Evolutionary conservation across 495 filamentous ascomycete genomes (phyloP), one percentile per base, ranked within the genome.

Genomic region (Daldinia grandis): DNA sequence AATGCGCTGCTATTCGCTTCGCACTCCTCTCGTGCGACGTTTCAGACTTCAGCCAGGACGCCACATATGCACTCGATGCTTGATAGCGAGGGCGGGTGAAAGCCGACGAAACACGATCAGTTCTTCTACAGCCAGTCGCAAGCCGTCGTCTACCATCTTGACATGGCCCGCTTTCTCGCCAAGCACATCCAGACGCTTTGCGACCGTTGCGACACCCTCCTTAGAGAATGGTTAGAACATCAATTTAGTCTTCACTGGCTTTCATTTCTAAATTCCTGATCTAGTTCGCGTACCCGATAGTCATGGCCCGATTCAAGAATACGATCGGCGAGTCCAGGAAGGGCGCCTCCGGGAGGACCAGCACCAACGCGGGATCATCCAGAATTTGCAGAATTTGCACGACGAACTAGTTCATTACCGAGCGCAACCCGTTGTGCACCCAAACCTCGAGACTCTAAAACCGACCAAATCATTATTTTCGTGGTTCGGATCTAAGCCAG

Each of bases 321-420:
- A 99, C 76, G 90, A 98, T 72, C 80, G 82, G 31, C 87, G 95
- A 47, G 93, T 99, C 14, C 81, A 85, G 42, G 78, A 82, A 54
- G 92, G 92, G 15, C 78, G 87, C 63, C 78, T 99, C 55, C 84
- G 90, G 58, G 92, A 98, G 78, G 95, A 99, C 75, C 86, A 92
- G 54, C 93, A 98, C 74, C 95, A 99, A 76, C 83, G 96, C 84
- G 92, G 88, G 21, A 95, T 99, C 66, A 92, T 99, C 57, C 89
- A 95, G 70, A 88, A 85, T 72, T 85, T 99, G 3, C 94, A 99
- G 77, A 89, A 94, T 74, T 87, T 99, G 15, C 93, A 97, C 78
- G 89, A 97, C 61, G 90, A 92, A 66, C 87, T 99, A 4, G 84
- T 86, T 67, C 79, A 86, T 50, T 98, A 98, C 80, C 78, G 82